Conservation (phyloP, 1,139 yeast genomes). For the Candida buenavistaensis region DNA sequence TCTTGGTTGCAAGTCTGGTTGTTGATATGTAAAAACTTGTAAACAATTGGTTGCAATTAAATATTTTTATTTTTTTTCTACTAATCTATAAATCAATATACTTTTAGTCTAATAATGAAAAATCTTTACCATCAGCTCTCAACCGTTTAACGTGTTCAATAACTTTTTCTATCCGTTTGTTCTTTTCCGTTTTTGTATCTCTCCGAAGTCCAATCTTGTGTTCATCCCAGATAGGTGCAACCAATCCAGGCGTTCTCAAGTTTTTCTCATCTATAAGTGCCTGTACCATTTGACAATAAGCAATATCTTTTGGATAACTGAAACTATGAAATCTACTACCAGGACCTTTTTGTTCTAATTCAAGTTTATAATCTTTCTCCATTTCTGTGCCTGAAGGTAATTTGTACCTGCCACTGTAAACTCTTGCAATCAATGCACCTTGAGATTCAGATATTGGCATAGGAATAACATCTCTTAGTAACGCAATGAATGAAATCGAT, state of each 20-base stretch:
- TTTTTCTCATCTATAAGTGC: constrained; percentile 19
- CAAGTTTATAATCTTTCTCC: constrained; percentile 21
- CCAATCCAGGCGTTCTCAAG: constrained; percentile 21
- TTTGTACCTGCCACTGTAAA: constrained; percentile 36
- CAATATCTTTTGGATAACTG: constrained; percentile 29
- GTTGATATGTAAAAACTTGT: neutral
- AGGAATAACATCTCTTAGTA: constrained; percentile 44
- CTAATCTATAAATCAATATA: neutral
- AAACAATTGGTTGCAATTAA: constrained; percentile 7
- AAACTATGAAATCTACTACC: constrained; percentile 29
- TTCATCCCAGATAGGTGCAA: constrained; percentile 28
- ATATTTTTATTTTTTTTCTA: too few species aligned
- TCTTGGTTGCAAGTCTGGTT: neutral
- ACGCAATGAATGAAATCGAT: constrained; percentile 37
- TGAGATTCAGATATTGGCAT: constrained; percentile 51
- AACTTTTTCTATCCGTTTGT: constrained; percentile 19
- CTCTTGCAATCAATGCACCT: constrained; percentile 44
- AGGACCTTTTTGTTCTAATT: constrained; percentile 23
- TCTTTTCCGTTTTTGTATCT: constrained; percentile 20
- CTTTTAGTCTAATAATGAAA: constrained; percentile 7
- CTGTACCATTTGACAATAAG: constrained; percentile 28
- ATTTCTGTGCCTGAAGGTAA: constrained; percentile 37
- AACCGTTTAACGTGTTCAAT: constrained; percentile 21
- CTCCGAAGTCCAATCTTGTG: constrained; percentile 18
- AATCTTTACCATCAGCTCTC: constrained; percentile 19